These are phyloP conservation scores for Fusarium lyarnte DNA, from an alignment of 2,329 filamentous ascomycete species.

Conservation along the genomic window DNA sequence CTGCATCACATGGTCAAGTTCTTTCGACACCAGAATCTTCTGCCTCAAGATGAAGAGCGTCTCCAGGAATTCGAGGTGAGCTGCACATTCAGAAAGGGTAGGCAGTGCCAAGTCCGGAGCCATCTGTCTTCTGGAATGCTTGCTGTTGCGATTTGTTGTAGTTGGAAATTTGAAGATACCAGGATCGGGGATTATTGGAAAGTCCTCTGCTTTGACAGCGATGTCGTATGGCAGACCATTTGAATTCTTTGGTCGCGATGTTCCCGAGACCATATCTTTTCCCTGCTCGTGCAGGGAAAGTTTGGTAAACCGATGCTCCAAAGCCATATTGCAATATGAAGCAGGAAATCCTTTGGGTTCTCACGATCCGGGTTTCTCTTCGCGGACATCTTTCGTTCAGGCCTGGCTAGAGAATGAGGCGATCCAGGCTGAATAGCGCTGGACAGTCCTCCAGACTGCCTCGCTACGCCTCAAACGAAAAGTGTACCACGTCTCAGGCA, in stretches of 20 bases:
- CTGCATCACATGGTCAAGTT: slow-evolving; percentile 28
- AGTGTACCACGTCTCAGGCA: neutral
- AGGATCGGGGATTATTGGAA: neutral
- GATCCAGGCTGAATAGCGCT: too few relatives aligned
- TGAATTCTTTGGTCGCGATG: neutral
- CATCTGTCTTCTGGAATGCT: fast-evolving
- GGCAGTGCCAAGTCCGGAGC: neutral
- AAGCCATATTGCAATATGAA: neutral
- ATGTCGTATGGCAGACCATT: slow-evolving; percentile 2
- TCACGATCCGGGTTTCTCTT: neutral
- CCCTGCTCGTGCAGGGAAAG: slow-evolving; percentile 10
- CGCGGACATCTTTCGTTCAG: neutral
- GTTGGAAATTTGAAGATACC: neutral
- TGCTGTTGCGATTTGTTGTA: fast-evolving
- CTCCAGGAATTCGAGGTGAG: slow-evolving; percentile 69
- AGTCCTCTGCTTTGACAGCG: neutral
- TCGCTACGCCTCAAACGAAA: neutral
- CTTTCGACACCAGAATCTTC: slow-evolving; percentile 31
- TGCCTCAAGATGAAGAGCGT: slow-evolving; percentile 63
- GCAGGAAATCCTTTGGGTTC: fast-evolving
- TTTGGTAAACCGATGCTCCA: slow-evolving; percentile 6
- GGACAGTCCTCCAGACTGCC: neutral
- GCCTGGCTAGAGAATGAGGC: neutral
- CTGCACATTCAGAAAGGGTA: slow-evolving; percentile 1
- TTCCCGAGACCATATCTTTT: slow-evolving; percentile 2